phyloP scores from a whole-genome alignment of 805 yeast genomes.

The Ogataea methanolica region DNA sequence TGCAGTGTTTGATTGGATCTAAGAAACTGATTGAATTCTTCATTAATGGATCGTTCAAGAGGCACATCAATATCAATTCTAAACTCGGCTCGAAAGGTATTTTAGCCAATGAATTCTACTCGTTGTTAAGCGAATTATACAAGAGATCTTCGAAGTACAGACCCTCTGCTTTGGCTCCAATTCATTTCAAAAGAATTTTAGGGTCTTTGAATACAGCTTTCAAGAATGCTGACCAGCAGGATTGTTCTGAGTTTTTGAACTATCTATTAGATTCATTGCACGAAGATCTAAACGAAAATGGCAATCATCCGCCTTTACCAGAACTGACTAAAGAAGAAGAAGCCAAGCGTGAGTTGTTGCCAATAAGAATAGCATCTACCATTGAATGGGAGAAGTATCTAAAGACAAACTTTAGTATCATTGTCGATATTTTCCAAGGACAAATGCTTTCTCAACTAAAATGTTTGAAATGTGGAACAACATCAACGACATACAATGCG shows the following conservation, averaged over 20 bases:
- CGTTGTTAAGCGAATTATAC: conserved; percentile 51
- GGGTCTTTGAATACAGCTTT: conserved; percentile 67
- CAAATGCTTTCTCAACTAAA: conserved; percentile 76
- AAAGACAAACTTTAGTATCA: conserved; percentile 69
- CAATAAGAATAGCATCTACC: conserved; percentile 76
- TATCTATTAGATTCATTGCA: conserved; percentile 73
- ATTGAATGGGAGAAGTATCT: conserved; percentile 91
- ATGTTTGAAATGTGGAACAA: conserved; percentile 66
- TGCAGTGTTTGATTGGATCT: conserved; percentile 83
- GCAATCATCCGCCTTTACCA: conserved; percentile 46
- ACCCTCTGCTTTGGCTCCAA: conserved; percentile 47
- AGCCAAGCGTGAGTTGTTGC: conserved; percentile 60
- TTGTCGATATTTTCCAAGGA: conserved; percentile 84
- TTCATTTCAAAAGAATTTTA: conserved; percentile 57
- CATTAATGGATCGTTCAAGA: conserved; percentile 52
- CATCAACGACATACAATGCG: conserved; percentile 84
- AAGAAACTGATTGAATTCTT: conserved; percentile 61
- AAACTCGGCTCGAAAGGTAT: conserved; percentile 78
- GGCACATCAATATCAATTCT: conserved; percentile 68
- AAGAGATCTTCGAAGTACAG: conserved; percentile 28
- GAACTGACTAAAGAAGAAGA: conserved; percentile 74
- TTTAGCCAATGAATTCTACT: conserved; percentile 64
- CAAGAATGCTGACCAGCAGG: conserved; percentile 72
- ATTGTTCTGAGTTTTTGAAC: conserved; percentile 76
- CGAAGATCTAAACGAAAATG: conserved; percentile 74